These are phyloP conservation scores for Solanum tarapatanum DNA, from an alignment of 257 asterid species.

Conservation along the genomic window DNA sequence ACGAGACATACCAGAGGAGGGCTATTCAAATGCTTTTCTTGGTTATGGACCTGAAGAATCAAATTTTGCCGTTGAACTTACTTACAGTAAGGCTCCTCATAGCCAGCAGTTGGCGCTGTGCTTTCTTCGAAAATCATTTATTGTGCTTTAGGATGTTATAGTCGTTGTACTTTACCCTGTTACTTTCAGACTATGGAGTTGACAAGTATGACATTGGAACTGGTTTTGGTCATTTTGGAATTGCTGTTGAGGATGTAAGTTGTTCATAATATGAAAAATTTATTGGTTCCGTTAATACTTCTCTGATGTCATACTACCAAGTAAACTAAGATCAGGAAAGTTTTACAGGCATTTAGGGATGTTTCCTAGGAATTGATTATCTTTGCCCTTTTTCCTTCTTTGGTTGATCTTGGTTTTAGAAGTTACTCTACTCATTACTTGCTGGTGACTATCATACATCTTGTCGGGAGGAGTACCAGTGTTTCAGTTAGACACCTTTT, in stretches of 20 bases:
- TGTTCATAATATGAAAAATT: background rate
- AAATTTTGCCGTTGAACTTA: slow-evolving; percentile 35
- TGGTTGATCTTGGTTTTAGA: background rate
- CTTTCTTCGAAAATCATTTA: background rate
- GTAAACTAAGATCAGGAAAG: background rate
- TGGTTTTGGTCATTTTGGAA: slow-evolving; percentile 43
- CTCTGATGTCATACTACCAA: background rate
- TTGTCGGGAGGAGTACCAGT: background rate
- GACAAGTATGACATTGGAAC: slow-evolving; percentile 35
- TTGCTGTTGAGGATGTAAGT: slow-evolving; percentile 38
- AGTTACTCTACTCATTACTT: background rate
- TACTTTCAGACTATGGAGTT: slow-evolving; percentile 41
- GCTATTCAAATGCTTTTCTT: slow-evolving; percentile 39
- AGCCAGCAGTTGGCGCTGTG: background rate
- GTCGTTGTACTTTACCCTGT: background rate
- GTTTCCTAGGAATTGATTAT: background rate
- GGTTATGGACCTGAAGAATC: slow-evolving; percentile 42
- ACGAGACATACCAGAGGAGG: slow-evolving; percentile 39
- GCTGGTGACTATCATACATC: background rate
- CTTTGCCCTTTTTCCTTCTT: background rate
- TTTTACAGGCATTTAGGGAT: background rate
- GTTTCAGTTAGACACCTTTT: background rate
- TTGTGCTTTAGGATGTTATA: background rate
- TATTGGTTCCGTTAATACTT: background rate
- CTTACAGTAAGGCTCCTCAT: slow-evolving; percentile 27